Evolutionary conservation across 371 early-diverging fungal genomes (phyloP), one percentile per base, ranked within the genome.

Genomic region (Nosema muscidifuracis): DNA sequence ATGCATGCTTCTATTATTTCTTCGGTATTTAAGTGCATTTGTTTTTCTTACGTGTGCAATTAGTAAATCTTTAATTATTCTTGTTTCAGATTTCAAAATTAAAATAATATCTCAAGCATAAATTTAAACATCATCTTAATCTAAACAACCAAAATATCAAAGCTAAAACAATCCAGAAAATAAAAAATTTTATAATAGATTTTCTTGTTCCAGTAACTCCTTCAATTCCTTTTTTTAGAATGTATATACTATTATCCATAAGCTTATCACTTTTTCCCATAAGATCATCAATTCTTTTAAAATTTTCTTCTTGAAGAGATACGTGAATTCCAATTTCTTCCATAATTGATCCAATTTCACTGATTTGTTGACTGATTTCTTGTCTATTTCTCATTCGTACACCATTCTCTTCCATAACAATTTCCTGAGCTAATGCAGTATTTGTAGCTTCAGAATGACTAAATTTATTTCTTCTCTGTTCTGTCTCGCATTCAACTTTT

Each of bases 241-340:
- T 74, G 44, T 65, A 51, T 2, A 71, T 22, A 22, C 68, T 65
- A 50, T 64, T 53, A 18, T 74, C 57, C 12, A 70, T 31, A 66
- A 58, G 68, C 6, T 55, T 51, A 20, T 74, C 72, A 6, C 72
- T 44, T 12, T 65, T 34, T 13, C 20, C 42, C 38, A 78, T 66
- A 10, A 80, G 24, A 10, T 82, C 80, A 62, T 84, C 84, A 13
- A 84, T 81, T 47, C 78, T 60, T 50, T 71, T 77, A 26, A 84
- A 62, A 28, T 72, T 69, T 55, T 82, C 82, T 38, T 78, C 84
- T 61, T 84, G 84, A 51, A 82, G 18, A 18, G 74, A 67, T 12
- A 82, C 71, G 62, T 84, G 84, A 53, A 84, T 77, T 16, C 77
- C 74, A 36, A 84, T 79, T 38, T 84, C 82, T 44, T 77, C 76